These are phyloP conservation scores for Leccinellum rugosiceps DNA, from an alignment of 768 basidiomycete genomes.

Conservation along the genomic window DNA sequence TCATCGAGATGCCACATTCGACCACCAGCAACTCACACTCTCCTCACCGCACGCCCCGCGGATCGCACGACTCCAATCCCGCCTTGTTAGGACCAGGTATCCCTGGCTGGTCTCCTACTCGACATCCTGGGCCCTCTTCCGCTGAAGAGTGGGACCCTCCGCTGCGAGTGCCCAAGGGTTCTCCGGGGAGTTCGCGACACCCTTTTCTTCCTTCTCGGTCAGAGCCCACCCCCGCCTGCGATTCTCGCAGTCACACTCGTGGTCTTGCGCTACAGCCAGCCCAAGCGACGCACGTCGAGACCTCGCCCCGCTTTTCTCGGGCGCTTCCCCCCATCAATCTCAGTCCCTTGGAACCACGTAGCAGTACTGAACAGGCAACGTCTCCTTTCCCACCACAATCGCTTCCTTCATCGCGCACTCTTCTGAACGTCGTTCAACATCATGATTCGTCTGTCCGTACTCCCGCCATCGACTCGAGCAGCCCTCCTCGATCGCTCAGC, in stretches of 20 bases:
- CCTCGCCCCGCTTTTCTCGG: slow-evolving; percentile 26
- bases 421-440: slow-evolving; percentile 12
- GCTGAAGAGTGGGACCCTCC: slow-evolving; percentile 18
- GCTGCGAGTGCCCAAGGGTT: slow-evolving; percentile 9
- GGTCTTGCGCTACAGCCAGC: slow-evolving; percentile 8
- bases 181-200: neutral
- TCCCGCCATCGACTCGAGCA: slow-evolving; percentile 13
- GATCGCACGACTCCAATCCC: slow-evolving; percentile 35
- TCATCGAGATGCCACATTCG: slow-evolving; percentile 12
- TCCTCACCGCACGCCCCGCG: slow-evolving; percentile 11
- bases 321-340: slow-evolving; percentile 28
- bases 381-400: slow-evolving; percentile 34
- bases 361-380: slow-evolving; percentile 15
- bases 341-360: slow-evolving; percentile 15
- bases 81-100: slow-evolving; percentile 56
- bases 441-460: slow-evolving; percentile 23
- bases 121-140: slow-evolving; percentile 15
- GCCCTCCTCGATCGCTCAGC: slow-evolving; percentile 7
- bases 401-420: slow-evolving; percentile 18
- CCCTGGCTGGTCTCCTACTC: slow-evolving; percentile 35
- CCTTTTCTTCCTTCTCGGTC: slow-evolving; percentile 3
- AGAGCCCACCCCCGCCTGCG: slow-evolving; percentile 7
- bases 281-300: slow-evolving; percentile 11
- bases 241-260: slow-evolving; percentile 16
- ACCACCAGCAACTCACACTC: slow-evolving; percentile 14